Evolutionary conservation across 768 basidiomycete genomes (phyloP).

Genomic region (Aureoboletus auriporus): DNA sequence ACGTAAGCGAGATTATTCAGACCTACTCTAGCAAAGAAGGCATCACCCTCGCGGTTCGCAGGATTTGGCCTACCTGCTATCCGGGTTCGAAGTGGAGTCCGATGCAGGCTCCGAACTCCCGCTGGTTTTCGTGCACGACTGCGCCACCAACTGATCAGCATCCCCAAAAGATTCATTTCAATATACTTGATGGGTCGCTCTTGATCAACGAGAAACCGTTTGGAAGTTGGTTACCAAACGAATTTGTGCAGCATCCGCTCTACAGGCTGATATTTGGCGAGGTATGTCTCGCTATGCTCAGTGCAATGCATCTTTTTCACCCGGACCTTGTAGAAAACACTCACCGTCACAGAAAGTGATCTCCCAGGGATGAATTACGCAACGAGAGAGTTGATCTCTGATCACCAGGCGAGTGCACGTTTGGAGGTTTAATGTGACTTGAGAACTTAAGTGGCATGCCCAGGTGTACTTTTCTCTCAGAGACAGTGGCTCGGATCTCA

Average conservation of each 20-base stretch:
- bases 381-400: constrained; percentile 14
- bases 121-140: constrained; percentile 29
- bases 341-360: constrained; percentile 17
- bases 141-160: constrained; percentile 1
- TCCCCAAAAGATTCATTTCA: constrained; percentile 33
- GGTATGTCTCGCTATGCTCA: constrained; percentile 1
- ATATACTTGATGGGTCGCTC: constrained; percentile 32
- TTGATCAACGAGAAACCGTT: constrained; percentile 23
- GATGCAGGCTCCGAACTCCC: constrained; percentile 15
- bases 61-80: constrained; percentile 31
- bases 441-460: background rate
- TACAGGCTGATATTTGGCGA: constrained; percentile 18
- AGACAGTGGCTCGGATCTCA: background rate
- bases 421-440: no score
- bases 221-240: constrained; percentile 9
- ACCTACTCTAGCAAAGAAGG: constrained; percentile 8
- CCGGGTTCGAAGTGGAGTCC: constrained; percentile 23
- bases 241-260: constrained; percentile 7
- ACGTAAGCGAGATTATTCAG: constrained; percentile 13
- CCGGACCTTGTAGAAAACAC: constrained; percentile 1
- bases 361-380: constrained; percentile 23
- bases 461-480: constrained; percentile 16
- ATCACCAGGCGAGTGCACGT: constrained; percentile 12
- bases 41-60: constrained; percentile 27
- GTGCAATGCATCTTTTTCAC: background rate